Conservation (phyloP, 2,329 filamentous ascomycete species). For the Alternaria brassicicola region DNA sequence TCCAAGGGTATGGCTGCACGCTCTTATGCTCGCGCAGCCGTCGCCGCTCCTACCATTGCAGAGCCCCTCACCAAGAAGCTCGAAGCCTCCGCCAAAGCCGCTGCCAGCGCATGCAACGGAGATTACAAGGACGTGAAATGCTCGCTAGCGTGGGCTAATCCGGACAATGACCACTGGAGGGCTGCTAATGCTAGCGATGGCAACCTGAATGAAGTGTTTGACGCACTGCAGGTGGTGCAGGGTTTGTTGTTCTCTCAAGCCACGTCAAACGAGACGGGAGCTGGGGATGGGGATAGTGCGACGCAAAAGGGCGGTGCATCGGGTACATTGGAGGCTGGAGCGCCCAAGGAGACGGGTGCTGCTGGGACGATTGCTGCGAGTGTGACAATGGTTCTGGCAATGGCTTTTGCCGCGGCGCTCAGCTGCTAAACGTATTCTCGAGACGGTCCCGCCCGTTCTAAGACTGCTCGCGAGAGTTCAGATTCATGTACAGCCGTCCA, state of each 20-base stretch:
- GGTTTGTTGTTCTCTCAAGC: conserved; percentile 27
- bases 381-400: conserved; percentile 11
- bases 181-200: conserved; percentile 14
- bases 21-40: conserved; percentile 31
- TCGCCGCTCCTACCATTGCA: conserved; percentile 25
- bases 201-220: conserved; percentile 26
- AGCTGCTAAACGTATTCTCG: not conserved
- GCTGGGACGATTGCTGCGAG: conserved; percentile 13
- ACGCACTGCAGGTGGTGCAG: conserved; percentile 34
- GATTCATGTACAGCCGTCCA: no score
- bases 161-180: not conserved
- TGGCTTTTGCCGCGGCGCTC: conserved; percentile 20
- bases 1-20: conserved; percentile 60
- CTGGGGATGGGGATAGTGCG: not conserved
- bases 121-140: not conserved
- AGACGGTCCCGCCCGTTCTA: no score
- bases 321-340: conserved; percentile 8
- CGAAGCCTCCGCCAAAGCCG: conserved; percentile 29
- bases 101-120: conserved; percentile 22
- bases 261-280: not conserved
- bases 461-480: no score
- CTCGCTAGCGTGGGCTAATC: not conserved
- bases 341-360: conserved; percentile 12
- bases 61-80: conserved; percentile 23
- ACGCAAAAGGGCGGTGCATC: conserved; percentile 9